Base-by-base conservation (phyloP, 1,284 basidiomycete genomes). In the Farysia itapuensis region DNA sequence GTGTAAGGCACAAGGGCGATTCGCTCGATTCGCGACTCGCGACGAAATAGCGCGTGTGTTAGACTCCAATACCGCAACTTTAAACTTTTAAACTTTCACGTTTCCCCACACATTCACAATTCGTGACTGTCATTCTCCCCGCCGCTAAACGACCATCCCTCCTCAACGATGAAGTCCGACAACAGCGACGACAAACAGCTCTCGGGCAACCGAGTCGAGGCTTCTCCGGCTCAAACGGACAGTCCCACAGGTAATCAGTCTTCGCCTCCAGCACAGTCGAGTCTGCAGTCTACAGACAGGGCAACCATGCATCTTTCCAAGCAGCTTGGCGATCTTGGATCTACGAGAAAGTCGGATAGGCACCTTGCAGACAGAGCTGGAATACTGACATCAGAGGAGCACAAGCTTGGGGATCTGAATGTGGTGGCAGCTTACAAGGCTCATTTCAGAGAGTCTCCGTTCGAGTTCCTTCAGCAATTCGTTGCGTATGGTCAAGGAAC, bases 341-440 rank as follows among this genome's bases (percentile, higher is more conserved):
- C 50, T 9, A 30, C 57, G 12, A 42, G 46, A 4, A 48, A 39
- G 5, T 16, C 45, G 21, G 46, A 60, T 28, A 46, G 50, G 15
- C 29, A 39, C 32, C 31, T 60, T 1, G 50, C 47, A 5, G 40
- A 49, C 34, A 30, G 44, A 20, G 37, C 37, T 12, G 58, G 48
- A 23, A 37, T 61, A 34, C 48, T 61, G 28, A 47, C 58, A 4
- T 50, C 51, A 2, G 51, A 54, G 21, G 58, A 61, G 31, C 43
- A 54, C 43, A 51, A 61, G 43, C 53, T 63, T 0, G 59, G 59
- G 19, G 64, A 71, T 46, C 46, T 72, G 40, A 72, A 72, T 34
- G 68, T 72, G 6, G 65, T 72, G 13, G 67, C 60, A 16, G 59
- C 63, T 4, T 70, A 72, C 59, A 70, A 67, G 24, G 70, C 70